Evolutionary conservation across 148 eudicot species (phyloP).

Genomic region (Fallopia convolvulus): DNA sequence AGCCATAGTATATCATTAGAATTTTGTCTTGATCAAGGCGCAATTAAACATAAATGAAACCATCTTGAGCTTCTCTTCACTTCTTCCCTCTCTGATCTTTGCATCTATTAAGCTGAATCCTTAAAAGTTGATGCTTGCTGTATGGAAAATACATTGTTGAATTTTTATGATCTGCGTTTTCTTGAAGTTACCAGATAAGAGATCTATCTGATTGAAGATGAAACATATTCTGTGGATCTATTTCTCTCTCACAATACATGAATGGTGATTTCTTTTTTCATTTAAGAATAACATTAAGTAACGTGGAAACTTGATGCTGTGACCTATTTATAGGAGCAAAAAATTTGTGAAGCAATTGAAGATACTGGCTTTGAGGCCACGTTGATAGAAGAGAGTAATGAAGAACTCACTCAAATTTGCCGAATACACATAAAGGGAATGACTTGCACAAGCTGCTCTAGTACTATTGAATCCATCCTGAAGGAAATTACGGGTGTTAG

Average conservation of each 20-base stretch:
- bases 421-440: conserved; percentile 67
- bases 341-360: conserved; percentile 44
- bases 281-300: background rate
- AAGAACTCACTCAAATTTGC: conserved; percentile 46
- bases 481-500: conserved; percentile 50
- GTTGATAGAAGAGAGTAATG: conserved; percentile 36
- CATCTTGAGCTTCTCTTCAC: background rate
- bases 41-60: background rate
- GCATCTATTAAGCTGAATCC: background rate
- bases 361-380: conserved; percentile 60
- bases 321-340: conserved; percentile 28
- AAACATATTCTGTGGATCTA: no score
- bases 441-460: conserved; percentile 85
- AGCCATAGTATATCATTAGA: background rate
- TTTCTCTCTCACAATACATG: background rate
- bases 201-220: background rate
- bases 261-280: background rate
- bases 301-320: background rate
- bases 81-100: no score
- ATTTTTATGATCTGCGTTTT: background rate
- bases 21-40: background rate
- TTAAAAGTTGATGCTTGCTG: background rate
- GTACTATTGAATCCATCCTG: conserved; percentile 58
- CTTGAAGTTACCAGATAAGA: background rate
- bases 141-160: background rate